Conservation (phyloP, 495 filamentous ascomycete genomes). For the Aspergillus bridgeri region DNA sequence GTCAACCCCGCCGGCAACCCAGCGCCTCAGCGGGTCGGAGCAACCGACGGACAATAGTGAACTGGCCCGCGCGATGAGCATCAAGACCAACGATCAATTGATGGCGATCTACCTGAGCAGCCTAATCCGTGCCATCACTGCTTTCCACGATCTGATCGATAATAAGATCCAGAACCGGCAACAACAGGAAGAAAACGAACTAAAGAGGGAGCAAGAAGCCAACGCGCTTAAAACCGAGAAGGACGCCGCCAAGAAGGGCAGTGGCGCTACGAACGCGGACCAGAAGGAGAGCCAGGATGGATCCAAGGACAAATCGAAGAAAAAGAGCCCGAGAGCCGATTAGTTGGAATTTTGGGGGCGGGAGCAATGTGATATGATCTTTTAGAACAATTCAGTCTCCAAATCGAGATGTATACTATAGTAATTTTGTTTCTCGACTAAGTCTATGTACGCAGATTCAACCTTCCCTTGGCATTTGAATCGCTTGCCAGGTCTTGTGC, state of each 20-base stretch:
- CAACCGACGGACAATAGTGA: conserved; percentile 66
- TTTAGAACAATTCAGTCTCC: conserved; percentile 23
- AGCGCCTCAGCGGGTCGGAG: conserved; percentile 43
- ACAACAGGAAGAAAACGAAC: conserved; percentile 92
- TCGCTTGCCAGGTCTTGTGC: too few species aligned
- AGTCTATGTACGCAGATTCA: background rate
- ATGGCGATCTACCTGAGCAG: conserved; percentile 97
- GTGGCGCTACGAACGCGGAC: conserved; percentile 57
- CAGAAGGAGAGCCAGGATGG: conserved; percentile 63
- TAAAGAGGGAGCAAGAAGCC: conserved; percentile 66
- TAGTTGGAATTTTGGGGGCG: conserved; percentile 15
- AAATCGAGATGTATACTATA: conserved; percentile 30
- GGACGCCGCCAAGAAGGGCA: conserved; percentile 58
- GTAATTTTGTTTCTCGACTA: conserved; percentile 6
- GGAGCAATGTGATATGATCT: conserved; percentile 29
- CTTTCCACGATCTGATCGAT: conserved; percentile 98
- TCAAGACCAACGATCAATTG: conserved; percentile 98
- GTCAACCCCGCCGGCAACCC: conserved; percentile 68
- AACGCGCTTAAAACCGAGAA: conserved; percentile 59
- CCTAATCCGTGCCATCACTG: conserved; percentile 95
- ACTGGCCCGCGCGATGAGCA: conserved; percentile 88
- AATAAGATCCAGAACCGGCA: conserved; percentile 99
- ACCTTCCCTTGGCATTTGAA: background rate
- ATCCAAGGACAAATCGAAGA: conserved; percentile 57
- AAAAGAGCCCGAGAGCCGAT: conserved; percentile 48